These are phyloP conservation scores for Pseudonectria buxi DNA, from an alignment of 2,329 filamentous ascomycete genomes.

Conservation along the genomic window DNA sequence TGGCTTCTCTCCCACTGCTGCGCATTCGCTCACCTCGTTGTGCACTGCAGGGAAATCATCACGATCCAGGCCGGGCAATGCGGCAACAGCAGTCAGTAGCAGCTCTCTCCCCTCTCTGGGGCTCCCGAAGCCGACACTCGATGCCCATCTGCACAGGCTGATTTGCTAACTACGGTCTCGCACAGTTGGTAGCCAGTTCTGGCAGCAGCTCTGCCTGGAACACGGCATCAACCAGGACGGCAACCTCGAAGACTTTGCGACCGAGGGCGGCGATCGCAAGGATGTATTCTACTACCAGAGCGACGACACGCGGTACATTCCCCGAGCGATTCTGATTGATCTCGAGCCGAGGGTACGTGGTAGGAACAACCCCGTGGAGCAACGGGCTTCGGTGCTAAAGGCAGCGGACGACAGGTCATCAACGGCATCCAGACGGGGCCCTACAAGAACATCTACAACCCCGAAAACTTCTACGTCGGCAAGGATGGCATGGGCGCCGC, in stretches of 20 bases:
- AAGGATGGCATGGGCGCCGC: constrained; percentile 90
- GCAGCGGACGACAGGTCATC: constrained; percentile 55
- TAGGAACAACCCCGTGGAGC: neutral
- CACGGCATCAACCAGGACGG: constrained; percentile 97
- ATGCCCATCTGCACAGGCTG: neutral
- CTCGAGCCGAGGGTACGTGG: constrained; percentile 72
- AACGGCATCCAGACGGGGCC: constrained; percentile 87
- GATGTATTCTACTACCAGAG: constrained; percentile 99
- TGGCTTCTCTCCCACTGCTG: neutral
- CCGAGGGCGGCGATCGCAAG: constrained; percentile 94
- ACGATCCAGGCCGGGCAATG: constrained; percentile 98
- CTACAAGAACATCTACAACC: constrained; percentile 99
- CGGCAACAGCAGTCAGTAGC: constrained; percentile 89
- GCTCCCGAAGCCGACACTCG: constrained; percentile 3
- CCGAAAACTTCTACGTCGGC: constrained; percentile 96
- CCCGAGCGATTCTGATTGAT: constrained; percentile 89
- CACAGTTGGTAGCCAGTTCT: constrained; percentile 91
- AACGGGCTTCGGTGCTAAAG: constrained; percentile 5
- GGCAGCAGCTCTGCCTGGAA: constrained; percentile 97
- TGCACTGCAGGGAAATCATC: constrained; percentile 77
- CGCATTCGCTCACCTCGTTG: neutral
- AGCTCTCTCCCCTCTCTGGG: constrained; percentile 6
- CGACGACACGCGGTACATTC: constrained; percentile 97
- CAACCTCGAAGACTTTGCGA: constrained; percentile 95
- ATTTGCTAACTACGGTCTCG: constrained; percentile 39